Evolutionary conservation across 345 rosid species (phyloP).

Genomic region (Geranium rotundifolium): DNA sequence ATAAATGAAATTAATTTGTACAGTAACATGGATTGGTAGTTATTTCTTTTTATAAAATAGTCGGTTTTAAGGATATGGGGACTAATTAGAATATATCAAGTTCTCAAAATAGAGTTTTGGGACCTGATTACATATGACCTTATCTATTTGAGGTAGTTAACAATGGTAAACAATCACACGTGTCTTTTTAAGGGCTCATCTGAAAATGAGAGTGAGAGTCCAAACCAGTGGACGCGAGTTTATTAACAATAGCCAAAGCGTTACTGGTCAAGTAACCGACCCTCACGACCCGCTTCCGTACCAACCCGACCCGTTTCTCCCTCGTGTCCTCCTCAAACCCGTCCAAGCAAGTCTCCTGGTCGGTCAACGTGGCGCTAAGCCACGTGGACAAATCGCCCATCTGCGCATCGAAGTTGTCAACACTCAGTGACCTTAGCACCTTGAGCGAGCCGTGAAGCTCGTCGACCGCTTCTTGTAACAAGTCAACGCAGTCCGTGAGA

Average conservation of each 20-base stretch:
- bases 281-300: slow-evolving; percentile 30
- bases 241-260: slow-evolving; percentile 71
- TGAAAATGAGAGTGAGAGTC: too few species aligned
- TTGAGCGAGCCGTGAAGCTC: slow-evolving; percentile 53
- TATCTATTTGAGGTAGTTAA: too few species aligned
- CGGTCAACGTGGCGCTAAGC: slow-evolving; percentile 62
- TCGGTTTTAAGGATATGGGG: too few species aligned
- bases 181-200: too few species aligned
- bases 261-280: slow-evolving; percentile 52
- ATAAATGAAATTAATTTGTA: too few species aligned
- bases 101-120: too few species aligned
- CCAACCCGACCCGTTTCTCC: slow-evolving; percentile 19
- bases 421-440: slow-evolving; percentile 36
- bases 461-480: slow-evolving; percentile 40
- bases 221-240: slow-evolving; percentile 47
- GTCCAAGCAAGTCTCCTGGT: slow-evolving; percentile 65
- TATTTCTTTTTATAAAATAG: too few species aligned
- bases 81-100: too few species aligned
- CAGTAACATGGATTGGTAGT: too few species aligned
- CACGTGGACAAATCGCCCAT: slow-evolving; percentile 59
- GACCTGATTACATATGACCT: too few species aligned
- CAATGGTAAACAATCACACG: too few species aligned
- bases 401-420: slow-evolving; percentile 33
- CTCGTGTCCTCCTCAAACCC: slow-evolving; percentile 39
- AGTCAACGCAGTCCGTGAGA: slow-evolving; percentile 58